Percentiles rank a stretch among this genome's conserved stretches.
These are phyloP conservation scores for Podaxis pistillaris DNA, from an alignment of 768 basidiomycete species.

Conservation along the genomic window DNA sequence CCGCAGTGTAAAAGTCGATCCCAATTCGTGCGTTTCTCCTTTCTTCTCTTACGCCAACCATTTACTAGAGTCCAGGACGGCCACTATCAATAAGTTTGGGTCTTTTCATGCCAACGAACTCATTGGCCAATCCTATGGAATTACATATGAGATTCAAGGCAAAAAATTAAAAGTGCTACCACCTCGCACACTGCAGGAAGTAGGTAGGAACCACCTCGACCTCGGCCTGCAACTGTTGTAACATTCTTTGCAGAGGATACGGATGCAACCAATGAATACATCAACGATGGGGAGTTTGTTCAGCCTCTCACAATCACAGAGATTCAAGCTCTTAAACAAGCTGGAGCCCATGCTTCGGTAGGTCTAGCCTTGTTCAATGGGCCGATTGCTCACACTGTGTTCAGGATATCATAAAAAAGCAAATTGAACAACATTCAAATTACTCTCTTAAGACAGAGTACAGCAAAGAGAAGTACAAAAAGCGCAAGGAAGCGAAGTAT, in stretches of 20 bases:
- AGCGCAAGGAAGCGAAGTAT: slow-evolving; percentile 95
- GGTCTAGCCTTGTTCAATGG: slow-evolving; percentile 22
- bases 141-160: slow-evolving; percentile 82
- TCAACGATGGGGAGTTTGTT: slow-evolving; percentile 82
- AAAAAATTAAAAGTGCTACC: slow-evolving; percentile 65
- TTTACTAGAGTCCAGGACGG: slow-evolving; percentile 41
- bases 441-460: slow-evolving; percentile 96
- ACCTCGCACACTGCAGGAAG: slow-evolving; percentile 68
- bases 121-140: slow-evolving; percentile 80
- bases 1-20: slow-evolving; percentile 70
- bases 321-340: slow-evolving; percentile 78
- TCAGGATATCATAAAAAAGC: slow-evolving; percentile 92
- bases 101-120: slow-evolving; percentile 78
- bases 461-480: slow-evolving; percentile 97
- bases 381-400: slow-evolving; percentile 16
- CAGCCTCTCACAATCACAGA: slow-evolving; percentile 83
- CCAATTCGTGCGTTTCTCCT: slow-evolving; percentile 56
- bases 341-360: slow-evolving; percentile 79
- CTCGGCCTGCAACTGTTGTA: slow-evolving; percentile 1
- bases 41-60: slow-evolving; percentile 1
- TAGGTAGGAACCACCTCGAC: slow-evolving; percentile 52
- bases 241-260: slow-evolving; percentile 74
- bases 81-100: slow-evolving; percentile 84
- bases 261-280: slow-evolving; percentile 94
- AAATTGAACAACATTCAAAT: slow-evolving; percentile 90